Evolutionary conservation across 2,329 filamentous ascomycete genomes (phyloP).

Genomic region (Hypoxylon sp.): DNA sequence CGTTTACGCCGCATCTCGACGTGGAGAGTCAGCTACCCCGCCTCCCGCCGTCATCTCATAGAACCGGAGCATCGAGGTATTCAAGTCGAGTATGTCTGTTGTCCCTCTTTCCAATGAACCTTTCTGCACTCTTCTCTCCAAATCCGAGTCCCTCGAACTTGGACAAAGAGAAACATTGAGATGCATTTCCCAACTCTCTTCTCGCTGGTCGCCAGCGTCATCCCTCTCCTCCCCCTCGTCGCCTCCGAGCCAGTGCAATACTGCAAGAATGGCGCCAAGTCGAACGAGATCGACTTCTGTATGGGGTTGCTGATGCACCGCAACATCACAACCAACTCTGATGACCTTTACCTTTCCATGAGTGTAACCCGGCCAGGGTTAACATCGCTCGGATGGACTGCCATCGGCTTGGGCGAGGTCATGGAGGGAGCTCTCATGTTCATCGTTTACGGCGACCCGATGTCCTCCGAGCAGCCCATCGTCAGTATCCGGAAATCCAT

Average conservation of each 20-base stretch:
- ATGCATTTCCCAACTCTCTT: slow-evolving; percentile 15
- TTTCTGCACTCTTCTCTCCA: slow-evolving; percentile 1
- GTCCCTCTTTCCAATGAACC: slow-evolving; percentile 2
- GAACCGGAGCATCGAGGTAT: slow-evolving; percentile 9
- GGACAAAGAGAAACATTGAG: slow-evolving; percentile 5
- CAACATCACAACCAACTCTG: slow-evolving; percentile 20
- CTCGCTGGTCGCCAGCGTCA: slow-evolving; percentile 11
- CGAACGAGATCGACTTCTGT: slow-evolving; percentile 29
- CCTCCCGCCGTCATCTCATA: background rate
- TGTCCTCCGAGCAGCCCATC: slow-evolving; percentile 17
- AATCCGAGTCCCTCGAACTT: background rate
- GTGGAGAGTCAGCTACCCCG: slow-evolving; percentile 4
- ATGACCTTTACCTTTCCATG: slow-evolving; percentile 30
- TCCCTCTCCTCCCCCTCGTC: slow-evolving; percentile 8
- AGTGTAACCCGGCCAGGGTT: slow-evolving; percentile 12
- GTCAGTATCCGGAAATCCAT: slow-evolving; percentile 31
- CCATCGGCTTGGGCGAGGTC: slow-evolving; percentile 28
- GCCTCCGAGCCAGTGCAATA: slow-evolving; percentile 23
- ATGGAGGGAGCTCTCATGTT: slow-evolving; percentile 40
- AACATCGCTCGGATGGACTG: slow-evolving; percentile 31
- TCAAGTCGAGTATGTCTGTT: slow-evolving; percentile 6
- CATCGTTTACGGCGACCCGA: slow-evolving; percentile 37
- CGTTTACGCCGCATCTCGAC: slow-evolving; percentile 10
- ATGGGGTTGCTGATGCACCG: slow-evolving; percentile 26
- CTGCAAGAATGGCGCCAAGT: slow-evolving; percentile 18